Evolutionary conservation across 2,329 filamentous ascomycete species (phyloP).

Genomic region (Fusarium cicatricum): DNA sequence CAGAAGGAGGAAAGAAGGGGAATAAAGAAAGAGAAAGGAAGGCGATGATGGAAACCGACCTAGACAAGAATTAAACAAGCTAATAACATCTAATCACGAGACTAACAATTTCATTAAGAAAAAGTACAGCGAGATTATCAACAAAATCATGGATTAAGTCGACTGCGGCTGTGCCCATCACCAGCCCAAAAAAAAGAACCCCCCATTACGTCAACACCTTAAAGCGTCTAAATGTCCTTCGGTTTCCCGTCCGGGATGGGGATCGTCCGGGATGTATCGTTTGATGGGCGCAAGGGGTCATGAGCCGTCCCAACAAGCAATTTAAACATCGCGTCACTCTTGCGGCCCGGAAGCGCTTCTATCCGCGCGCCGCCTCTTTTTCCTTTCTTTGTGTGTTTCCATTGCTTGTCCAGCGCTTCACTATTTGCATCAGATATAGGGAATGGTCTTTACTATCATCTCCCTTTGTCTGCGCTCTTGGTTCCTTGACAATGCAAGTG

Average conservation of each 20-base stretch:
- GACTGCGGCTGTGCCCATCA: constrained; percentile 22
- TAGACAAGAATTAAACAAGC: not conserved
- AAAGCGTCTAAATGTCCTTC: not conserved
- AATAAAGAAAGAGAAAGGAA: not conserved
- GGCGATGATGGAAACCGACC: not conserved
- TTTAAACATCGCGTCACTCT: constrained; percentile 21
- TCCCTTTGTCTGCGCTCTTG: no score
- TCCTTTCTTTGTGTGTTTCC: not conserved
- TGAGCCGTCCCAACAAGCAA: constrained; percentile 3
- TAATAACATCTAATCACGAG: constrained; percentile 21
- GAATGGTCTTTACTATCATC: not conserved
- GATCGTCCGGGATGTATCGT: not conserved
- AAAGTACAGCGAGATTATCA: not conserved
- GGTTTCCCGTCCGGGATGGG: constrained; percentile 11
- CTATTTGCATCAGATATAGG: no score
- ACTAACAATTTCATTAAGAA: not conserved
- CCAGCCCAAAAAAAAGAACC: not conserved
- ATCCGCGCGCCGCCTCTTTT: constrained; percentile 4
- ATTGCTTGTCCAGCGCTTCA: not conserved
- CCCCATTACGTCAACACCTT: constrained; percentile 34
- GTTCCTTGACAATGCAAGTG: no score
- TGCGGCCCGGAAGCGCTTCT: not conserved
- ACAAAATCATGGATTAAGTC: constrained; percentile 19
- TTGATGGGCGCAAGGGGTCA: not conserved
- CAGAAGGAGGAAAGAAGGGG: not conserved